Evolutionary conservation across 2,329 filamentous ascomycete species (phyloP), one percentile per base, ranked within the genome.

Genomic region (Aspergillus sp.): DNA sequence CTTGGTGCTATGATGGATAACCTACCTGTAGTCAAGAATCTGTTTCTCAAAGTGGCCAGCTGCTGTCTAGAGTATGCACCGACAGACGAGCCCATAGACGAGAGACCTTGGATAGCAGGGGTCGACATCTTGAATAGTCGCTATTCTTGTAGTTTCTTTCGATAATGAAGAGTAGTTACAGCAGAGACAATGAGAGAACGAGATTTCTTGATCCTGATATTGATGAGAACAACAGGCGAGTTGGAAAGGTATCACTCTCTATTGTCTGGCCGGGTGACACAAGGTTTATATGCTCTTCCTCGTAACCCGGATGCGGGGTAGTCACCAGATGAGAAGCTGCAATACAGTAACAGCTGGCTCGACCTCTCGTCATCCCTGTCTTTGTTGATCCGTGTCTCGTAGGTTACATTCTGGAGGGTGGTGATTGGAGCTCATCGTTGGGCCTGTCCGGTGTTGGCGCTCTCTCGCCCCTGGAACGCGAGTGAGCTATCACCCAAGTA

Each of bases 1-100:
- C 25, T 3, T n/a, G 13, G 4, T 23, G 6, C 7, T 13, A 19
- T 10, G 23, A 23, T 13, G 8, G 36, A 8, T 39, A 27, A 32
- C 63, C 25, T 66, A 68, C 67, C 67, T 55, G 63, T 64, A 32
- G 60, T 64, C 44, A 66, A 44, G 50, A 69, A 54, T 41, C 67
- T 42, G 63, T 67, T 65, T 49, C 64, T 52, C 53, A 65, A 56
- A 27, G 62, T 62, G 2, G 58, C 62, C 25, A 65, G 51, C 39
- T 68, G 64, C 27, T 64, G 62, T 51, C 67, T 57, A 21, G 63
- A 62, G 38, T 60, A 66, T 3, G 61, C 62, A 15, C 64, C 63
- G 2, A 60, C 58, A 19, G 64, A 61, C 15, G 65, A 65, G 56
- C 57, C 56, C 38, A 65, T n/a, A 19, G 62, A 60, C n/a, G 64